Evolutionary conservation across 2,329 filamentous ascomycete genomes (phyloP).

Genomic region (Cryphonectria naterciae): DNA sequence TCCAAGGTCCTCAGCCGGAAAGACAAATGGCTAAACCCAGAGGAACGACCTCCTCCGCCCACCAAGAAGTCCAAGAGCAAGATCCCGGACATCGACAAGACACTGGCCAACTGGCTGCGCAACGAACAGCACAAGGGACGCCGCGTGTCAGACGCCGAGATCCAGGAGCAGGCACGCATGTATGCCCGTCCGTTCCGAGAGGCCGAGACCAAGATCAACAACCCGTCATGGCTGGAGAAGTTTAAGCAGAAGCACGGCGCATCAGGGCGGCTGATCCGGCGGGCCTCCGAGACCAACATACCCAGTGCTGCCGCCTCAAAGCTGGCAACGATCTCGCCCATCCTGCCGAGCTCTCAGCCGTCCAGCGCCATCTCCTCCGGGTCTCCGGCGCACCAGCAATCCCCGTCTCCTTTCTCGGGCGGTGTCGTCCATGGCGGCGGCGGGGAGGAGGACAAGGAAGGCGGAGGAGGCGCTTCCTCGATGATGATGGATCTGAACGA

Average conservation of each 20-base stretch:
- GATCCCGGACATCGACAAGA: constrained; percentile 87
- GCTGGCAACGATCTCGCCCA: constrained; percentile 57
- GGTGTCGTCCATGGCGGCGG: constrained; percentile 42
- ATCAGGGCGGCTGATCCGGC: constrained; percentile 53
- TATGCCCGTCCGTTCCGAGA: constrained; percentile 74
- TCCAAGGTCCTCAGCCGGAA: constrained; percentile 95
- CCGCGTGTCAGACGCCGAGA: constrained; percentile 76
- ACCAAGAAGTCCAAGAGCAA: constrained; percentile 84
- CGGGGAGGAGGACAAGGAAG: constrained; percentile 71
- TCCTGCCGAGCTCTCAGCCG: constrained; percentile 62
- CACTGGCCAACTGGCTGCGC: constrained; percentile 83
- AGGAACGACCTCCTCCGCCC: constrained; percentile 78
- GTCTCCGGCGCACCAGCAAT: constrained; percentile 68
- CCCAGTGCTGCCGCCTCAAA: constrained; percentile 61
- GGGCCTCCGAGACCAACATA: constrained; percentile 72
- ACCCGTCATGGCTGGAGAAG: constrained; percentile 83
- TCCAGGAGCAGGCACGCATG: constrained; percentile 80
- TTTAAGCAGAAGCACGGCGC: constrained; percentile 88
- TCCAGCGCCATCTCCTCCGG: constrained; percentile 71
- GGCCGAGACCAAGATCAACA: constrained; percentile 74
- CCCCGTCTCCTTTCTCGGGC: constrained; percentile 68
- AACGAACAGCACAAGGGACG: constrained; percentile 79
- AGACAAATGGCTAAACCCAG: constrained; percentile 87
- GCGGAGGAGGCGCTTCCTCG: not conserved
- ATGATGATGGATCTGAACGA: constrained; percentile 55